Evolutionary conservation across 2,329 filamentous ascomycete species (phyloP), one percentile per base, ranked within the genome.

Genomic region (Lomentospora prolificans): DNA sequence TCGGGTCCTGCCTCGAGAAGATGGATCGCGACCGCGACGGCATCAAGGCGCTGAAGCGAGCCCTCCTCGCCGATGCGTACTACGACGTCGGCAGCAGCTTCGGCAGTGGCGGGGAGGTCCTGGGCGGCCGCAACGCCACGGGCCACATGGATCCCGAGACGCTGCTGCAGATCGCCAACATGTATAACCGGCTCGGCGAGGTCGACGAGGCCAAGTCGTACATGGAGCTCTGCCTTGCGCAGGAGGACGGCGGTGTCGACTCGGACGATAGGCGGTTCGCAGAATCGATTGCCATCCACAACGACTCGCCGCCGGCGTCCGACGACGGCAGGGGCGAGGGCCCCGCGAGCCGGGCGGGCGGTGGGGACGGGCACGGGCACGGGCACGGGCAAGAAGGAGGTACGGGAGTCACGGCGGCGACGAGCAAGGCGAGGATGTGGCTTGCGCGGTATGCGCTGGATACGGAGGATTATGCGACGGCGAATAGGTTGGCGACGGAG

Each of bases 161-260:
- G 1, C 75, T 99, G 4, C 81, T 95, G 60, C 89, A 95, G 64
- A 96, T 99, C 61, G 94, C 92, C 0, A 76, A 79, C 22, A 86
- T 97, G 72, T 95, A 96, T 67, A 91, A 97, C 68, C 80, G 85
- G 50, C 75, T 95, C 1, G 82, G 82, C 9, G 84, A 94, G 50
- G 80, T 85, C 62, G 84, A 86, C 2, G 89, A 96, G 66, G 88
- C 90, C 4, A 89, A 89, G 30, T 84, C 86, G 0, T 99, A 96
- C 69, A 97, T 99, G 94, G 92, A 97, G 69, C 80, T 97, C 57
- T 95, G 90, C 39, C 78, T 99, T 14, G 89, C 90, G 14, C 94
- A 97, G 66, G 94, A 99, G 68, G 88, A 91, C 50, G 91, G 90
- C 0, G 78, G 76, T 3, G 71, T 70, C 1, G 70, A 67, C 2